Evolutionary conservation across 2,329 filamentous ascomycete species (phyloP), one percentile per base, ranked within the genome.

Genomic region (Xylaria sp.): DNA sequence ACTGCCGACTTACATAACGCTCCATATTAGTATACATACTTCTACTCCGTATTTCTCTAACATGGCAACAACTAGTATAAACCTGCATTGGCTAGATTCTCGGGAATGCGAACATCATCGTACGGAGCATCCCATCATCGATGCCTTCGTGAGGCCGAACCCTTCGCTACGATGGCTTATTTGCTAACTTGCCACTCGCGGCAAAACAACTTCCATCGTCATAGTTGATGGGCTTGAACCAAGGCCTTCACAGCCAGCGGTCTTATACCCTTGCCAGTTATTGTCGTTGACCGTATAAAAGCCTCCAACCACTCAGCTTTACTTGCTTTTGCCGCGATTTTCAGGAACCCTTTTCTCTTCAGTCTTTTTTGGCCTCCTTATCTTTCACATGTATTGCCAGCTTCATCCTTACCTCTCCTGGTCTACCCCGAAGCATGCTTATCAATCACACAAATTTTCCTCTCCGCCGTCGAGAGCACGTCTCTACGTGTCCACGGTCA

Each of bases 151-250:
- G 12, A 65, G 54, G 37, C 63, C 23, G 48, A 48, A 34, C 25
- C 63, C 20, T 28, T 59, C 37, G 48, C 48, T 55, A 60, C 39
- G 56, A 41, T 56, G 41, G 50, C 50, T 57, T 50, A 13, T 52
- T 50, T 32, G 41, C 58, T 20, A 57, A 51, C 64, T 61, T 50
- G 20, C 55, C 55, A 20, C 58, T 55, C 25, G 28, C 28, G 28
- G 28, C 28, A 28, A 28, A 4, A 28, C 28, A 28, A 28, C 5
- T 28, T 28, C 61, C 10, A 46, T 6, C 48, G 25, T 34, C 28
- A 37, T 37, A 8, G 20, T 20, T 20, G 2, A 48, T 15, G 39
- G 15, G 23, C 4, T 15, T 59, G 39, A 37, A 20, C 37, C 28
- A 37, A 55, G 28, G 32, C 37, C 12, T n/a, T 23, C 32, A 37